These are phyloP conservation scores for Psophocarpus tetragonolobus DNA, from an alignment of 306 rosid genomes.

Conservation along the genomic window DNA sequence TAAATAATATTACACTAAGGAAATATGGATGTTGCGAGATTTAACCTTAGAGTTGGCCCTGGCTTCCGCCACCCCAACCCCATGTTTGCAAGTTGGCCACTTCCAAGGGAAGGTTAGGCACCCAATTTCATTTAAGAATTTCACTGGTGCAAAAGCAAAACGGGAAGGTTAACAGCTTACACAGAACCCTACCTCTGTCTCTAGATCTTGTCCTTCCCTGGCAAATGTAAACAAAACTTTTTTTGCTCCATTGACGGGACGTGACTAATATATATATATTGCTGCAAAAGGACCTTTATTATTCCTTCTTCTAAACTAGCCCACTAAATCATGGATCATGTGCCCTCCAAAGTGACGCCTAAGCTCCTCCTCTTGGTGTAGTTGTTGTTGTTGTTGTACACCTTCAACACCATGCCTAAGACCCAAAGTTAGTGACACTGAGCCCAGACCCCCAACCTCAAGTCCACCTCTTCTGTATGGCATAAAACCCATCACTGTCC, in stretches of 20 bases:
- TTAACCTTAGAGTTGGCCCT: too few species aligned
- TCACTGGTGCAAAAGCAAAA: too few species aligned
- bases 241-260: neutral
- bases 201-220: too few species aligned
- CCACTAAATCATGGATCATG: slow-evolving; percentile 68
- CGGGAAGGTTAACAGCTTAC: too few species aligned
- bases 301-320: slow-evolving; percentile 25
- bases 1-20: slow-evolving; percentile 6
- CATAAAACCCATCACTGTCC: slow-evolving; percentile 64
- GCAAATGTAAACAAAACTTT: too few species aligned
- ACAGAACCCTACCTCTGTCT: too few species aligned
- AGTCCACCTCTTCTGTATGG: slow-evolving; percentile 52
- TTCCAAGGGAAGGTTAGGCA: too few species aligned
- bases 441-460: slow-evolving; percentile 62
- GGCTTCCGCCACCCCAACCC: too few species aligned
- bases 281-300: neutral
- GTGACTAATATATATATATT: too few species aligned
- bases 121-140: too few species aligned
- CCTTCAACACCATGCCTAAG: slow-evolving; percentile 68
- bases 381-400: slow-evolving; percentile 43
- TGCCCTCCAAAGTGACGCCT: slow-evolving; percentile 60
- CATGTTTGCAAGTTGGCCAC: too few species aligned
- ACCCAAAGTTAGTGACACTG: slow-evolving; percentile 77
- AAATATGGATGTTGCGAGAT: too few species aligned
- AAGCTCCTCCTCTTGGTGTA: slow-evolving; percentile 53